Percentiles rank a stretch among this genome's conserved stretches.
These are phyloP conservation scores for Globisporangium spiculum DNA, from an alignment of 352 stramenopile species.

Conservation along the genomic window DNA sequence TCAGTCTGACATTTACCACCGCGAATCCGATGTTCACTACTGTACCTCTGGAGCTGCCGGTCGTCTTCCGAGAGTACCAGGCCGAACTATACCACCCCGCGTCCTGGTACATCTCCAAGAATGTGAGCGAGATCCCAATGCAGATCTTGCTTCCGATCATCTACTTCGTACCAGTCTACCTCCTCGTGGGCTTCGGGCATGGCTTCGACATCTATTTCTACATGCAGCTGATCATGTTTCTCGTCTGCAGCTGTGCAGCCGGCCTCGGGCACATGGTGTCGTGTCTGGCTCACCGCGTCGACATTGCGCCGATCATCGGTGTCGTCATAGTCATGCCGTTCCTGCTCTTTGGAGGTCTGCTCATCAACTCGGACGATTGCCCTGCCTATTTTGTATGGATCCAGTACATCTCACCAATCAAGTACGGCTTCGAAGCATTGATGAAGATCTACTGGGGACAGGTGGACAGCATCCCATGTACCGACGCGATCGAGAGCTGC, in stretches of 20 bases:
- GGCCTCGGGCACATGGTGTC: conserved; percentile 44
- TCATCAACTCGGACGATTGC: conserved; percentile 37
- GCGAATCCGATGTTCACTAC: conserved; percentile 32
- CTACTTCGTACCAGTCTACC: conserved; percentile 33
- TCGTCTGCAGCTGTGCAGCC: conserved; percentile 28
- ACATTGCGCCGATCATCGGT: conserved; percentile 37
- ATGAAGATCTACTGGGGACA: conserved; percentile 51
- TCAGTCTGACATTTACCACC: conserved; percentile 36
- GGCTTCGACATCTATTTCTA: conserved; percentile 33
- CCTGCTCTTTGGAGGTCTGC: conserved; percentile 40
- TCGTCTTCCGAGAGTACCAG: conserved; percentile 44
- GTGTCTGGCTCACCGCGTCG: conserved; percentile 26
- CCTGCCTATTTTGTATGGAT: conserved; percentile 23
- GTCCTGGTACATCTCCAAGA: conserved; percentile 52
- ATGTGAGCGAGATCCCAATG: conserved; percentile 44
- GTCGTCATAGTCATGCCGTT: conserved; percentile 37
- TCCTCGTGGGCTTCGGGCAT: conserved; percentile 40
- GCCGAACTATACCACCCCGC: conserved; percentile 32
- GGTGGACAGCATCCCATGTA: conserved; percentile 34
- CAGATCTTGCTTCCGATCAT: conserved; percentile 45
- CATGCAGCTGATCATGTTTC: conserved; percentile 36
- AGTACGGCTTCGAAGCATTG: conserved; percentile 42
- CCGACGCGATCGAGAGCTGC: background rate
- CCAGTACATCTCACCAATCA: conserved; percentile 43
- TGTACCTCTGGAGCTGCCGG: conserved; percentile 40